Evolutionary conservation across 2,329 filamentous ascomycete species (phyloP).

Genomic region (Fusarium burgessii): DNA sequence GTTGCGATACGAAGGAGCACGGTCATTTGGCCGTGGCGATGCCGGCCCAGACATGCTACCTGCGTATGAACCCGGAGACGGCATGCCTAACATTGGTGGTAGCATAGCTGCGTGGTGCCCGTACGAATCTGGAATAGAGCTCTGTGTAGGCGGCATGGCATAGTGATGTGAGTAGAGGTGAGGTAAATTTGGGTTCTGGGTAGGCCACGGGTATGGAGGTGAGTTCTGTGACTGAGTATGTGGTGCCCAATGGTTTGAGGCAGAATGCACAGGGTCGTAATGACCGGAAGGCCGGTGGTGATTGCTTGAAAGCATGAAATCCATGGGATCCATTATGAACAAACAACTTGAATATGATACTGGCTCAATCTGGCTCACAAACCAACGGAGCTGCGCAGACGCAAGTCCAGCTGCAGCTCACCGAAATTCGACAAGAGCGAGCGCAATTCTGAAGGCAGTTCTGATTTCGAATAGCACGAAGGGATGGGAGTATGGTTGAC

Average conservation of each 20-base stretch:
- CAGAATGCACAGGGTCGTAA: slow-evolving; percentile 47
- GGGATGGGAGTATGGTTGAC: slow-evolving; percentile 14
- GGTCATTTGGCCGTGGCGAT: slow-evolving; percentile 29
- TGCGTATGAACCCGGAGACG: slow-evolving; percentile 25
- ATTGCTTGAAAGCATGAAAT: slow-evolving; percentile 42
- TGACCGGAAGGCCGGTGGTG: slow-evolving; percentile 39
- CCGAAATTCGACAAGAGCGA: slow-evolving; percentile 3
- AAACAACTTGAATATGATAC: slow-evolving; percentile 15
- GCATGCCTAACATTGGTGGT: slow-evolving; percentile 39
- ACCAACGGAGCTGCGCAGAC: slow-evolving; percentile 13
- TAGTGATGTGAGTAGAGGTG: slow-evolving; percentile 39
- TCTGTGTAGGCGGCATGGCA: slow-evolving; percentile 24
- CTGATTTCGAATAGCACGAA: slow-evolving; percentile 22
- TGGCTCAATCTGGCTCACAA: slow-evolving; percentile 2
- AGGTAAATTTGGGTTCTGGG: slow-evolving; percentile 33
- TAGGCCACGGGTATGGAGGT: slow-evolving; percentile 41
- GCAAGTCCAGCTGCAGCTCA: slow-evolving; percentile 11
- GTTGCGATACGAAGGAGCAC: slow-evolving; percentile 26
- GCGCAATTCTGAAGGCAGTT: slow-evolving; percentile 4
- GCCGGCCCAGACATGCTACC: slow-evolving; percentile 29
- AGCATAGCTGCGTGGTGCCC: slow-evolving; percentile 39
- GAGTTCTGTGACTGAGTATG: slow-evolving; percentile 39
- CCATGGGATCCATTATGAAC: slow-evolving; percentile 46
- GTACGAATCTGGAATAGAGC: slow-evolving; percentile 36
- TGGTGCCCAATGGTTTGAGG: slow-evolving; percentile 44